Evolutionary conservation across 2,329 filamentous ascomycete genomes (phyloP), one percentile per base, ranked within the genome.

Genomic region (Penicillium verrucosum): DNA sequence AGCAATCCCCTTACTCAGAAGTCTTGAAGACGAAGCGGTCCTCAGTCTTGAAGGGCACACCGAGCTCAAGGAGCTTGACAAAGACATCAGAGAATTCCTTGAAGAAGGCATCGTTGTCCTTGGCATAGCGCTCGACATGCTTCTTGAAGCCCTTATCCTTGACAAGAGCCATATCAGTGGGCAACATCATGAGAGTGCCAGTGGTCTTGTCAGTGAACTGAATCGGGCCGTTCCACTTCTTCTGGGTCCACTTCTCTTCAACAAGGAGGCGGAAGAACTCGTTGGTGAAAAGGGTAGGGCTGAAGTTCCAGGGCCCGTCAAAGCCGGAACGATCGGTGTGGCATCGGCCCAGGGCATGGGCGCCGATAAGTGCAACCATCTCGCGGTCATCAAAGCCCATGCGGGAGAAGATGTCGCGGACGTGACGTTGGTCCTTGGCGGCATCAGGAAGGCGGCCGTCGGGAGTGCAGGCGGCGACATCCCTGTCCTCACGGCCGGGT

Each of bases 311-410:
- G 53, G 92, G 91, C 1, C 94, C 94, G 1, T 89, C 84, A 76
- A 85, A 97, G 61, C 93, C 93, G 62, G 87, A 91, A 73, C 93
- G 90, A 77, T 94, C 89, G 9, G 86, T 82, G 82, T 97, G 94
- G 81, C 89, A 95, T 65, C 92, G 90, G 61, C 92, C 92, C 37
- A 96, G 84, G 51, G 90, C 89, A 79, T 96, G 92, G 47, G 89
- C 92, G 65, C 92, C 92, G 25, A 83, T 82, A 51, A 97, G 84
- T 30, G 93, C 94, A 44, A 97, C 93, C 72, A 97, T 97, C 78
- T 97, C 92, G 70, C 89, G 89, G 79, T 99, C 93, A 76, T 94
- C 89, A 83, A 97, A 97, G 65, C 93, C 93, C 93, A 97, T 97
- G 73, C 93, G 91, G 76, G 87, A 85, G 78, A 97, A 99, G 81